phyloP scores from a whole-genome alignment of 495 filamentous ascomycete species.

The Neurospora sublineolata region DNA sequence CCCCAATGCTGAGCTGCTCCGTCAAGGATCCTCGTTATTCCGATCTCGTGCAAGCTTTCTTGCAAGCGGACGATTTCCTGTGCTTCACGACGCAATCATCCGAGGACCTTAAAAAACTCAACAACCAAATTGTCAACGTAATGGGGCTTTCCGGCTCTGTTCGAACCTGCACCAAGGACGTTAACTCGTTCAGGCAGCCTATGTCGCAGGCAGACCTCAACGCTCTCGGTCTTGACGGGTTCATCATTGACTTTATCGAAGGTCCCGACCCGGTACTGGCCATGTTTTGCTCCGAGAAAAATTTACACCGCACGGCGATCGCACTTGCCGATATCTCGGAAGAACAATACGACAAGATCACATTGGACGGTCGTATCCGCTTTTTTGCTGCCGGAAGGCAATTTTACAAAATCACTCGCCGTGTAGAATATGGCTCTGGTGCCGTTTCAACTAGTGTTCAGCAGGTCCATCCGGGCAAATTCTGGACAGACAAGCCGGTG shows the following conservation, averaged over 20 bases:
- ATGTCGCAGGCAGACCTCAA: conserved; percentile 43
- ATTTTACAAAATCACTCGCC: conserved; percentile 46
- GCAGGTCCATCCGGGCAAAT: conserved; percentile 40
- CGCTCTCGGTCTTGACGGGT: conserved; percentile 62
- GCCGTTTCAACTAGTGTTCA: conserved; percentile 55
- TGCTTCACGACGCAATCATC: conserved; percentile 78
- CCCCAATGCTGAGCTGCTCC: conserved; percentile 70
- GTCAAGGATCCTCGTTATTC: conserved; percentile 65
- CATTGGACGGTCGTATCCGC: conserved; percentile 32
- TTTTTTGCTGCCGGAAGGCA: conserved; percentile 54
- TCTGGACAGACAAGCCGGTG: conserved; percentile 71
- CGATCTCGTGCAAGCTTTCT: conserved; percentile 59
- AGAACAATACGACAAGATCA: conserved; percentile 49
- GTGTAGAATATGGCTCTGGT: conserved; percentile 61
- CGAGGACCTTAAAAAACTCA: conserved; percentile 37
- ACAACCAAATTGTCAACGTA: conserved; percentile 36
- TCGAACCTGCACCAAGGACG: conserved; percentile 37
- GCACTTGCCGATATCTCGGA: conserved; percentile 49
- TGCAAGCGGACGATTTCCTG: conserved; percentile 51
- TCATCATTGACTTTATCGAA: conserved; percentile 61
- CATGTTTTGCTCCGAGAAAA: conserved; percentile 65
- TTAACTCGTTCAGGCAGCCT: conserved; percentile 42
- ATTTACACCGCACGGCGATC: conserved; percentile 56
- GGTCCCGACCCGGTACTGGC: conserved; percentile 78
- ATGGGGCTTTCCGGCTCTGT: conserved; percentile 56